Evolutionary conservation across 176 grass and related monocot species (phyloP).

Genomic region (Metroxylon sagu): DNA sequence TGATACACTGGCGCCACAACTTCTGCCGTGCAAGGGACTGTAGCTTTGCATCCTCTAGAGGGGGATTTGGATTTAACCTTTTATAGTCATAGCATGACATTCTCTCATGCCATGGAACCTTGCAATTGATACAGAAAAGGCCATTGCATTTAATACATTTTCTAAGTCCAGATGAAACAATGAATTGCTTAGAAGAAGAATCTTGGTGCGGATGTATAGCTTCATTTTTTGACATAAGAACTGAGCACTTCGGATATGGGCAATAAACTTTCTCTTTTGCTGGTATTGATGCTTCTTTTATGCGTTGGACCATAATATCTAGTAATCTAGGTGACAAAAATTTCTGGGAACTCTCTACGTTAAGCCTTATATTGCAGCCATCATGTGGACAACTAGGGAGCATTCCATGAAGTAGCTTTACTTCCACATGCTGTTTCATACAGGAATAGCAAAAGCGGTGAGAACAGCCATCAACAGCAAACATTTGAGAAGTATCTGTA

Average conservation of each 20-base stretch:
- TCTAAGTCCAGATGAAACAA: slow-evolving; percentile 38
- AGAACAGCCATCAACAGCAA: slow-evolving; percentile 34
- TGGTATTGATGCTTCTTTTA: slow-evolving; percentile 58
- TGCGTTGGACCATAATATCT: slow-evolving; percentile 51
- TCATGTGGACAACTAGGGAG: slow-evolving; percentile 65
- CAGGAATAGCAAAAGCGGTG: slow-evolving; percentile 80
- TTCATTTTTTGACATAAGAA: slow-evolving; percentile 54
- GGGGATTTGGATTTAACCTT: slow-evolving; percentile 26
- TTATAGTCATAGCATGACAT: slow-evolving; percentile 48
- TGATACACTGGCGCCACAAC: slow-evolving; percentile 56
- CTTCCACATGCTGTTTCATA: slow-evolving; percentile 73
- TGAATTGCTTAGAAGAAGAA: slow-evolving; percentile 35
- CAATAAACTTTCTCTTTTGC: slow-evolving; percentile 65
- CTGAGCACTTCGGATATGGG: slow-evolving; percentile 58
- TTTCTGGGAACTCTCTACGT: slow-evolving; percentile 39
- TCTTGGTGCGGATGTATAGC: slow-evolving; percentile 25
- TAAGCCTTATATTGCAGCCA: slow-evolving; percentile 53
- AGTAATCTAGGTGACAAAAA: slow-evolving; percentile 35
- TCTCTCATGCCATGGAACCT: slow-evolving; percentile 62
- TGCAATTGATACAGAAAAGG: slow-evolving; percentile 65
- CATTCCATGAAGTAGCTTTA: slow-evolving; percentile 47
- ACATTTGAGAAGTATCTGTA: slow-evolving; percentile 52
- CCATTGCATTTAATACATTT: slow-evolving; percentile 50
- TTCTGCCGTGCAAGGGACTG: slow-evolving; percentile 43
- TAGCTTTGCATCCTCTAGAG: slow-evolving; percentile 37